These are phyloP conservation scores for Boletus insuetus DNA, from an alignment of 768 basidiomycete genomes.

Conservation along the genomic window DNA sequence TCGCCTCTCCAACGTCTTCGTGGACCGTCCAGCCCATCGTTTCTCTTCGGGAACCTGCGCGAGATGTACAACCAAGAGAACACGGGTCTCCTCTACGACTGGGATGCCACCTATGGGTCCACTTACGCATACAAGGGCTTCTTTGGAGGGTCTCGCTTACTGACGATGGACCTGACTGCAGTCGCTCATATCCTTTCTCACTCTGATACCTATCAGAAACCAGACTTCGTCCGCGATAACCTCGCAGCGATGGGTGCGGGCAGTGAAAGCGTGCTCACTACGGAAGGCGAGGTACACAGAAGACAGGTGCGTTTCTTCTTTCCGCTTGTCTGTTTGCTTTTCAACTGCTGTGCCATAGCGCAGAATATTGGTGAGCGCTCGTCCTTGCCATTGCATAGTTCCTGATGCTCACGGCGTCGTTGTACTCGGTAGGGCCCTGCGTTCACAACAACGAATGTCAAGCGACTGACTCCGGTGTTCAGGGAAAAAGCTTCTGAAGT, in stretches of 20 bases:
- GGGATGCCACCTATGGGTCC: conserved; percentile 46
- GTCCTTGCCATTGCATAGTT: background rate
- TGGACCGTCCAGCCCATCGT: conserved; percentile 44
- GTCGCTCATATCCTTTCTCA: conserved; percentile 55
- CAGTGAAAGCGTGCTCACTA: conserved; percentile 46
- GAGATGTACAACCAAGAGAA: conserved; percentile 61
- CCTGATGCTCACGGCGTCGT: background rate
- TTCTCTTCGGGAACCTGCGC: conserved; percentile 51
- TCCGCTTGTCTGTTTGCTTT: background rate
- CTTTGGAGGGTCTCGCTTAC: conserved; percentile 49
- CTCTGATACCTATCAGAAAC: conserved; percentile 61
- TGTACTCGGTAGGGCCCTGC: conserved; percentile 41
- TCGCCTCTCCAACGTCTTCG: conserved; percentile 49
- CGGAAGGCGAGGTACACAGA: conserved; percentile 55
- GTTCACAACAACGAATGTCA: conserved; percentile 49
- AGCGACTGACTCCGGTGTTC: conserved; percentile 54
- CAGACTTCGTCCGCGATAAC: conserved; percentile 51
- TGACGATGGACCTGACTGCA: conserved; percentile 58
- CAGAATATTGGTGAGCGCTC: conserved; percentile 43
- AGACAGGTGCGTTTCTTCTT: conserved; percentile 39
- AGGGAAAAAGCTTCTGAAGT: conserved; percentile 55
- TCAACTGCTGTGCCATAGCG: conserved; percentile 34
- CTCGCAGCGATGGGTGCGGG: conserved; percentile 53
- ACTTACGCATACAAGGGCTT: conserved; percentile 55
- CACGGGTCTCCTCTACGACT: conserved; percentile 43